Percentiles rank a stretch among this genome's conserved stretches.
Evolutionary conservation across 176 grass and related monocot genomes (phyloP).

Genomic region (Oryza glaberrima): DNA sequence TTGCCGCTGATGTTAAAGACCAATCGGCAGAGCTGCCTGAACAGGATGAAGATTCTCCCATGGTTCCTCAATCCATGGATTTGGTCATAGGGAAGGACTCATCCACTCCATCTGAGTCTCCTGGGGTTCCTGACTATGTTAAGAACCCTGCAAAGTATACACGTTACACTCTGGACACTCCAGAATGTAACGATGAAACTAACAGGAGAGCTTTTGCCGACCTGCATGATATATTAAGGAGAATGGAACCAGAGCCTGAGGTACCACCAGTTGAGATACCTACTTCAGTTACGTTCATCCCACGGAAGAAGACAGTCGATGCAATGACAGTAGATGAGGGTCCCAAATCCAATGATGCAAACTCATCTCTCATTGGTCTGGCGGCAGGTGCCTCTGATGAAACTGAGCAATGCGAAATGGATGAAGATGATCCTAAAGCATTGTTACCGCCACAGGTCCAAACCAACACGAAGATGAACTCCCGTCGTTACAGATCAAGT

Average conservation of each 20-base stretch:
- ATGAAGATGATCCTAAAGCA: conserved; percentile 61
- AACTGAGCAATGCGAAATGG: conserved; percentile 72
- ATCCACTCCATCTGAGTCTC: conserved; percentile 6
- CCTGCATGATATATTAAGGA: conserved; percentile 62
- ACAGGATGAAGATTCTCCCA: conserved; percentile 56
- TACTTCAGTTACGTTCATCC: conserved; percentile 69
- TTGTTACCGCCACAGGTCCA: conserved; percentile 3
- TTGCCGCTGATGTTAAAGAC: conserved; percentile 68
- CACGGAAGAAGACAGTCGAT: conserved; percentile 74
- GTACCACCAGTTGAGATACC: conserved; percentile 55
- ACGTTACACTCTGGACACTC: conserved; percentile 67
- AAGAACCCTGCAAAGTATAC: conserved; percentile 94
- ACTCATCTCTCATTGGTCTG: conserved; percentile 41
- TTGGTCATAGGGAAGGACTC: conserved; percentile 31
- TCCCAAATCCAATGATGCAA: conserved; percentile 38
- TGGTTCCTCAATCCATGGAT: conserved; percentile 56
- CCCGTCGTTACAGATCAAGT: conserved; percentile 52
- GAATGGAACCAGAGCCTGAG: conserved; percentile 53
- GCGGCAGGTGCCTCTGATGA: conserved; percentile 50
- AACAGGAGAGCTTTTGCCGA: conserved; percentile 80
- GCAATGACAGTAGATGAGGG: conserved; percentile 69
- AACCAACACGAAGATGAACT: conserved; percentile 36
- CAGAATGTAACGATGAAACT: conserved; percentile 53
- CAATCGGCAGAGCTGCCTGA: conserved; percentile 42
- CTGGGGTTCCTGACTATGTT: conserved; percentile 74